Evolutionary conservation across 2,329 filamentous ascomycete species (phyloP).

Genomic region (Curvularia verruculosa): DNA sequence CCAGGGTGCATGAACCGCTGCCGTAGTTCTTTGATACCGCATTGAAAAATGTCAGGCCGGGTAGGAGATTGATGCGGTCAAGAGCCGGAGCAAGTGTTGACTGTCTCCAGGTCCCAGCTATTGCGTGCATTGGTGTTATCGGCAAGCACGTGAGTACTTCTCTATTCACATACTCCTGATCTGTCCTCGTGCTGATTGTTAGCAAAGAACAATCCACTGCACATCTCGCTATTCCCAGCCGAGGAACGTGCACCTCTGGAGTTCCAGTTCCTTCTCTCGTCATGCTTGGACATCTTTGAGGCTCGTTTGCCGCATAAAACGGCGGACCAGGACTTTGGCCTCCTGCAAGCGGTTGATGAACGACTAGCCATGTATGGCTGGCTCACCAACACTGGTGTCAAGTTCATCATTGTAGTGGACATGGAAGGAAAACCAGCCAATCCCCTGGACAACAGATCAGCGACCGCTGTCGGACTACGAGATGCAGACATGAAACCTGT

Average conservation of each 20-base stretch:
- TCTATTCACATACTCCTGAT: conserved; percentile 5
- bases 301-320: conserved; percentile 76
- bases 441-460: conserved; percentile 40
- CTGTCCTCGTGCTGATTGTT: conserved; percentile 12
- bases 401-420: conserved; percentile 88
- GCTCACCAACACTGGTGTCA: conserved; percentile 93
- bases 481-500: conserved; percentile 89
- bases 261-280: conserved; percentile 89
- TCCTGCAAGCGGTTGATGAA: conserved; percentile 93
- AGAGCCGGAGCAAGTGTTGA: neutral
- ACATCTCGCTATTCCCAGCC: conserved; percentile 84
- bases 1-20: conserved; percentile 8
- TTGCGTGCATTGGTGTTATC: conserved; percentile 92
- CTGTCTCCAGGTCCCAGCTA: conserved; percentile 64
- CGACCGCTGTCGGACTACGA: conserved; percentile 68
- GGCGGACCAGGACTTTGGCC: conserved; percentile 82
- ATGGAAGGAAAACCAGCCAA: conserved; percentile 72
- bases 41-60: conserved; percentile 15
- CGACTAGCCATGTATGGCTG: conserved; percentile 92
- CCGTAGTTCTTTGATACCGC: conserved; percentile 3
- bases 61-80: neutral
- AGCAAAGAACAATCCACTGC: conserved; percentile 87
- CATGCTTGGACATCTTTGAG: conserved; percentile 92
- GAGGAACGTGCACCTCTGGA: conserved; percentile 79
- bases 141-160: conserved; percentile 76